Evolutionary conservation across 2,329 filamentous ascomycete species (phyloP), one percentile per base, ranked within the genome.

Genomic region (Xylaria digitata): DNA sequence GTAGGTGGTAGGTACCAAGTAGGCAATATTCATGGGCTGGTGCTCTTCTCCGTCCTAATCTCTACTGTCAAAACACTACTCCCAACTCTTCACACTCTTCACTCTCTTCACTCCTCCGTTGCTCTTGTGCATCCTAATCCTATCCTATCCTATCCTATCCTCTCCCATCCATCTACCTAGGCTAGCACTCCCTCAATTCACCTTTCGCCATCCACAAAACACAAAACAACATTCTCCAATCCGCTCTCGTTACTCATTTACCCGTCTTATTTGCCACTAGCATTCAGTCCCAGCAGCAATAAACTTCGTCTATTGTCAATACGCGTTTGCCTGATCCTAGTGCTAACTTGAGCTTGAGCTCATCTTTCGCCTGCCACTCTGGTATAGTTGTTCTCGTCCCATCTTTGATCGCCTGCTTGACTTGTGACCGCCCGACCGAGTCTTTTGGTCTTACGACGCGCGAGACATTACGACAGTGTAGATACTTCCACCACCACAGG

Each of bases 101-200:
- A 26, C 26, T 26, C 26, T 26, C 26, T 26, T 61, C 45, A 59
- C 55, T 52, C 54, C 40, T 53, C 65, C 54, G 55, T 50, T 70
- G 66, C 60, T 68, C 66, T 63, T 68, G 66, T 69, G 62, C 63
- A 64, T 61, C 63, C 63, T 61, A 60, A 64, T 61, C 63, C 63
- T 61, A 57, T 63, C 63, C 68, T 57, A 58, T 63, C 56, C 26
- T 26, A 26, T 26, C 26, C 26, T 26, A 26, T 26, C 26, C 26
- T 26, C 26, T 26, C 26, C 26, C 26, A 26, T 26, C 26, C 26
- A 26, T 26, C 54, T 45, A n/a, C 45, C 50, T 50, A 19, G 49
- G 17, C 48, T 50, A 42, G 49, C 40, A 54, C 32, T 63, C 52
- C 37, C 49, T 68, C 53, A 53, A 69, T 64, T 65, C 58, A 37